Evolutionary conservation across 768 basidiomycete species (phyloP).

Genomic region (Lactarius akahatsu): DNA sequence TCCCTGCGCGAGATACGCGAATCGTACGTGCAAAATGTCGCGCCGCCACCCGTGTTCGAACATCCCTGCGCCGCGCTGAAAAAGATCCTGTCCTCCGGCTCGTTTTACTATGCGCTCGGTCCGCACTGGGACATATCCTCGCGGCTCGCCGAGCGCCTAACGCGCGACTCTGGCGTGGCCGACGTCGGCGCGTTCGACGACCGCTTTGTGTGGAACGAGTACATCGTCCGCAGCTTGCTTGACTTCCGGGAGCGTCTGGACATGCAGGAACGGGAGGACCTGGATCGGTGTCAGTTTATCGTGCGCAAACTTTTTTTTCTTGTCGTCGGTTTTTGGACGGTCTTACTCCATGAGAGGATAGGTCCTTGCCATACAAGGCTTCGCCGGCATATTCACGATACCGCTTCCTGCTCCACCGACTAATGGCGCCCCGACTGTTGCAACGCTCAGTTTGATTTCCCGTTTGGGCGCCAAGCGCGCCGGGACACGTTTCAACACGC

Average conservation of each 20-base stretch:
- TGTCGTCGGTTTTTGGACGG: slow-evolving; percentile 19
- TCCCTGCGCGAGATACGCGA: slow-evolving; percentile 43
- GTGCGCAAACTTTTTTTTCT: slow-evolving; percentile 45
- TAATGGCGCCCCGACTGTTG: slow-evolving; percentile 67
- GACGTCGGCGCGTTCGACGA: slow-evolving; percentile 71
- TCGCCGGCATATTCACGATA: slow-evolving; percentile 77
- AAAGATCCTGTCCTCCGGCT: slow-evolving; percentile 88
- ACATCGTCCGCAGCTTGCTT: slow-evolving; percentile 80
- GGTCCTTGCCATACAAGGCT: slow-evolving; percentile 93
- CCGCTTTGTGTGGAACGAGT: slow-evolving; percentile 95
- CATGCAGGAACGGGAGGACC: slow-evolving; percentile 59
- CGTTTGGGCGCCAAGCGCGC: slow-evolving; percentile 93
- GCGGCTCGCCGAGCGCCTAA: slow-evolving; percentile 67
- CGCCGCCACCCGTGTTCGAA: slow-evolving; percentile 60
- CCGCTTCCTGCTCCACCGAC: slow-evolving; percentile 73
- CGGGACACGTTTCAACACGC: slow-evolving; percentile 95
- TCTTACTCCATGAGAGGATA: slow-evolving; percentile 35
- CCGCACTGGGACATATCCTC: slow-evolving; percentile 90
- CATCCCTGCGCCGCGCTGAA: slow-evolving; percentile 89
- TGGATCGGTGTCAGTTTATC: slow-evolving; percentile 84
- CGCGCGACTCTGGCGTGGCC: slow-evolving; percentile 45
- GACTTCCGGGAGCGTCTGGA: slow-evolving; percentile 85
- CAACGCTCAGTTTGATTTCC: slow-evolving; percentile 78
- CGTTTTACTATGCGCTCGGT: slow-evolving; percentile 88
- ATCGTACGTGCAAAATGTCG: slow-evolving; percentile 42